A percentile compares a stretch with the other conserved stretches of the same genome.
These are phyloP conservation scores for Eutrema salsugineum DNA, from an alignment of 441 rosid genomes.

Conservation along the genomic window DNA sequence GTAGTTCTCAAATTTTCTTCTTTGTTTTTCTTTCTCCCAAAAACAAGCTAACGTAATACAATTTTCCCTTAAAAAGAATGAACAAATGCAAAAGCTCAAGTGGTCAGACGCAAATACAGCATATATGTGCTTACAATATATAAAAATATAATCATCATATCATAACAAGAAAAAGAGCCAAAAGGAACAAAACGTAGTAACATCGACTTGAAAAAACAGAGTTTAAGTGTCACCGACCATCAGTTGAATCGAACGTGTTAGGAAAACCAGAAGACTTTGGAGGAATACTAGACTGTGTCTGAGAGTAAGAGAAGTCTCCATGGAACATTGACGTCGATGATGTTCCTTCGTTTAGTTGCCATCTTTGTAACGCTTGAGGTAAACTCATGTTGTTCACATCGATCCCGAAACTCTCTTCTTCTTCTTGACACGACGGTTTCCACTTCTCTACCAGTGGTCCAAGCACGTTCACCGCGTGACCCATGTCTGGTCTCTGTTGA, in stretches of 20 bases:
- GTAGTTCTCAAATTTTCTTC: background rate
- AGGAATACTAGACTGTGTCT: conserved; percentile 54
- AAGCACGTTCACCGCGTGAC: conserved; percentile 64
- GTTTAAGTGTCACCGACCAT: conserved; percentile 43
- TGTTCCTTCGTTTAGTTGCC: conserved; percentile 69
- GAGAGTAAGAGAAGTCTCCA: conserved; percentile 36
- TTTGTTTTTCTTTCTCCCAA: background rate
- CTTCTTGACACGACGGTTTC: conserved; percentile 52
- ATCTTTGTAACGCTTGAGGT: conserved; percentile 57
- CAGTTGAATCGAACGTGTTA: conserved; percentile 42
- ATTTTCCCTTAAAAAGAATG: conserved; percentile 23
- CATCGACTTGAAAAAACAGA: background rate
- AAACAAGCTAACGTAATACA: conserved; percentile 20
- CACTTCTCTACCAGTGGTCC: conserved; percentile 68
- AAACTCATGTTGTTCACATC: conserved; percentile 56
- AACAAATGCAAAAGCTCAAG: conserved; percentile 32
- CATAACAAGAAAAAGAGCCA: background rate
- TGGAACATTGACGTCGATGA: conserved; percentile 39
- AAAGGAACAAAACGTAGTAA: conserved; percentile 1
- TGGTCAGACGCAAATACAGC: conserved; percentile 23
- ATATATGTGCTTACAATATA: conserved; percentile 20
- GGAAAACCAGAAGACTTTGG: conserved; percentile 43
- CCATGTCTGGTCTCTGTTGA: conserved; percentile 71
- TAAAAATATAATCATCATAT: conserved; percentile 11
- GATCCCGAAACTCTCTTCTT: conserved; percentile 46